These are phyloP conservation scores for Ustilago trichophora DNA, from an alignment of 1,284 basidiomycete genomes.

Conservation along the genomic window DNA sequence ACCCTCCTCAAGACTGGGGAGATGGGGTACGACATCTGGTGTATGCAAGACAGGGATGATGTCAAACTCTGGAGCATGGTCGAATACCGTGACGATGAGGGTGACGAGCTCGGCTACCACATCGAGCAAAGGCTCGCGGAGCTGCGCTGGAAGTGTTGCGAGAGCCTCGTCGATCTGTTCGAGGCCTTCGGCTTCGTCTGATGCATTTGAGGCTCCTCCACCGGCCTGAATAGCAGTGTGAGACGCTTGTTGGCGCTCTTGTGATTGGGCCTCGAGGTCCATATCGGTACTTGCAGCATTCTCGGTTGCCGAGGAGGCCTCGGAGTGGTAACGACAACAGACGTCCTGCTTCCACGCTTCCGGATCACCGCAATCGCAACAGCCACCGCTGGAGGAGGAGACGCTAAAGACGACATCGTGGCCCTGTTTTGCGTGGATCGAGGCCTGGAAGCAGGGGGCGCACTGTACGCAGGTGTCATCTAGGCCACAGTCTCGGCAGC, in stretches of 20 bases:
- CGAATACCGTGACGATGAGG: constrained; percentile 84
- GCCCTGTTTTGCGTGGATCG: constrained; percentile 53
- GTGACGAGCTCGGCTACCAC: constrained; percentile 82
- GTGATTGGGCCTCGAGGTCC: constrained; percentile 30
- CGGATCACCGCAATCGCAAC: constrained; percentile 65
- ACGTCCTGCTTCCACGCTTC: constrained; percentile 64
- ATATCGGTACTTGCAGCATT: constrained; percentile 17
- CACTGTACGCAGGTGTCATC: constrained; percentile 66
- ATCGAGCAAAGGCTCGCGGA: constrained; percentile 77
- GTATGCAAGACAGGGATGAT: constrained; percentile 69
- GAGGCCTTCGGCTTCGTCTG: constrained; percentile 25
- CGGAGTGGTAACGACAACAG: constrained; percentile 59
- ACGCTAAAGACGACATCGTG: constrained; percentile 65
- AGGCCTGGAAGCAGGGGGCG: constrained; percentile 62
- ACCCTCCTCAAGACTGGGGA: constrained; percentile 66
- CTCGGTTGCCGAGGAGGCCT: constrained; percentile 2
- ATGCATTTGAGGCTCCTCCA: neutral
- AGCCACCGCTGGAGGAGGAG: constrained; percentile 58
- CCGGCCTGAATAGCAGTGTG: neutral
- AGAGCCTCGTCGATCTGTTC: constrained; percentile 30
- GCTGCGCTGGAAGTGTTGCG: constrained; percentile 67
- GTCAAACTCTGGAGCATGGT: constrained; percentile 83
- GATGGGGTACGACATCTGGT: constrained; percentile 74
- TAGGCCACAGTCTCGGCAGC: constrained; percentile 64
- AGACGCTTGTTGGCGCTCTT: neutral